Conservation (phyloP, 257 asterid genomes). For the Handroanthus guayacan region DNA sequence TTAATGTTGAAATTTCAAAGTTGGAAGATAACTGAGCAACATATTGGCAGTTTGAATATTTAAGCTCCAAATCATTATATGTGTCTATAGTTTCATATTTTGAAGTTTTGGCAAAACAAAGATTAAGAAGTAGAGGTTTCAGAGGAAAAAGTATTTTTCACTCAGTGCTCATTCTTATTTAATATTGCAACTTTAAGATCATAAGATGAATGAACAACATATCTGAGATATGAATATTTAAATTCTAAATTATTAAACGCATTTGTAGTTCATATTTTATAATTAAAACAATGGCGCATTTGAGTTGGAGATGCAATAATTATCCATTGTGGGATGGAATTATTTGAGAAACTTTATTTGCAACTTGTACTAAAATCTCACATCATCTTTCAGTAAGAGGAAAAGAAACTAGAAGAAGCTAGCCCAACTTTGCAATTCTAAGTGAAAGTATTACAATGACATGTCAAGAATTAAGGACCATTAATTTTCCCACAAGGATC, state of each 20-base stretch:
- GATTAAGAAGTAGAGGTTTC: not conserved
- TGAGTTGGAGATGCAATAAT: not conserved
- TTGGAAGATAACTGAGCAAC: no score
- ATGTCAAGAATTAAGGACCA: not conserved
- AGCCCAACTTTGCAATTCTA: constrained; percentile 2
- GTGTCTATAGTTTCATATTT: not conserved
- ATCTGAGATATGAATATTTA: not conserved
- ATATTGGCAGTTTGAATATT: no score
- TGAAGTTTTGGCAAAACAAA: not conserved
- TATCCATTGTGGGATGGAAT: not conserved
- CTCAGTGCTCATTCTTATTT: not conserved
- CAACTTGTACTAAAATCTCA: constrained; percentile 9
- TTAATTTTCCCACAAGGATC: constrained; percentile 7
- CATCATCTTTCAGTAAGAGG: constrained; percentile 16
- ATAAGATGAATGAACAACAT: not conserved
- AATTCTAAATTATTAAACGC: not conserved
- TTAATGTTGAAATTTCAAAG: no score
- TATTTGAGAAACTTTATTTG: constrained; percentile 10
- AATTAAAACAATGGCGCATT: not conserved
- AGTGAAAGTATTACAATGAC: constrained; percentile 8
- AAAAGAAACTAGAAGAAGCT: not conserved
- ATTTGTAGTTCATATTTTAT: not conserved
- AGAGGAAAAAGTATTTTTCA: not conserved
- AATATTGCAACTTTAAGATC: not conserved
- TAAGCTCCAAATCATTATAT: no score